Evolutionary conservation across 2,329 filamentous ascomycete species (phyloP), one percentile per base, ranked within the genome.

Genomic region (Epicoccum sorghinum): DNA sequence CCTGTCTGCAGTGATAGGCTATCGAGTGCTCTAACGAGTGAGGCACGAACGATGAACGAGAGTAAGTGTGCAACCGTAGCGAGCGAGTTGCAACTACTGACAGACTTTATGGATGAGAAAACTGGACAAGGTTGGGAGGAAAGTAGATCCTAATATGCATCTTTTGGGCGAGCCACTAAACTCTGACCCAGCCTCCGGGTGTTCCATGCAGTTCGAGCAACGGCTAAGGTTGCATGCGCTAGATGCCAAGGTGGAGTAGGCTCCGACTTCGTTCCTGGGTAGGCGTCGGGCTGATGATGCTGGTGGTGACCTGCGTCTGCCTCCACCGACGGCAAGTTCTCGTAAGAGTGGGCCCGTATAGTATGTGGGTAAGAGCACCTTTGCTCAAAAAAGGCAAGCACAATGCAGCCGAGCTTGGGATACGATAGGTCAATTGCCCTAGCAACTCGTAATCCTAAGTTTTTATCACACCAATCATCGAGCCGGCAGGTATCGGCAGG

Each of bases 61-160:
- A 58, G 64, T 58, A 43, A 63, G 57, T 71, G 57, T 62, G 66
- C 60, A 72, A 72, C 71, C 71, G 67, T 74, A 74, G 67, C 70
- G 71, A 73, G 66, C 61, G 71, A 74, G 71, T 66, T 73, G 60
- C 68, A 61, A 37, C 57, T 67, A 55, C 55, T 47, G 56, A 61
- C 52, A 23, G 53, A 57, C 59, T 59, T 60, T 58, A 45, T 36
- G 38, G 57, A 45, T 62, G 18, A 55, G 58, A 49, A 33, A 59
- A 44, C 24, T 29, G 30, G 45, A 13, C 24, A 12, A 54, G 49
- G 44, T 53, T 40, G 58, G 32, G 52, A 60, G 61, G 60, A 47
- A 47, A 55, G 58, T 35, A 30, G 48, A 61, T 47, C 61, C 45
- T 65, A 65, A 70, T 71, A 71, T 65, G 63, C 59, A 56, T 47